phyloP scores from a whole-genome alignment of 2,329 filamentous ascomycete species.

The Coleophoma cylindrospora region DNA sequence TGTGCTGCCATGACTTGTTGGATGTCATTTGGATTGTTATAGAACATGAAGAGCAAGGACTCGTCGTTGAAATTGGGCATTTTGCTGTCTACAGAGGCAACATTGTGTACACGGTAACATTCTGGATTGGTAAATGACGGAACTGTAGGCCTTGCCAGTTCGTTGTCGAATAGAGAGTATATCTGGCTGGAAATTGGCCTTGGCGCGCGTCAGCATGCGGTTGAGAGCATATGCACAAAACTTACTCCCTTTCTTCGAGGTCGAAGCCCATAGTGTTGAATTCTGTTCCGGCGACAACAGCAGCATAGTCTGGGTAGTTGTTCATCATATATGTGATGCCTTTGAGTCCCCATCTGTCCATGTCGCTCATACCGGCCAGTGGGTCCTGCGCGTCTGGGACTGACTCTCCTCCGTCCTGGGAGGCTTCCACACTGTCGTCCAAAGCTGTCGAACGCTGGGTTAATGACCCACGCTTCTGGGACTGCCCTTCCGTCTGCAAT shows the following conservation, averaged over 20 bases:
- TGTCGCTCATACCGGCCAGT: conserved; percentile 54
- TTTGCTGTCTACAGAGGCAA: conserved; percentile 60
- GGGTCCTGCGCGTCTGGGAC: conserved; percentile 46
- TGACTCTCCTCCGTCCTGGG: conserved; percentile 20
- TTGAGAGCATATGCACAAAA: conserved; percentile 4
- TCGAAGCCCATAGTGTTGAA: conserved; percentile 53
- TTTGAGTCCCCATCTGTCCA: conserved; percentile 62
- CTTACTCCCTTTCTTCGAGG: conserved; percentile 52
- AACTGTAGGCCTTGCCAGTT: conserved; percentile 51
- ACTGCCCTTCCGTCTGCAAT: background rate
- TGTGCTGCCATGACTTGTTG: conserved; percentile 60
- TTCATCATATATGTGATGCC: conserved; percentile 55
- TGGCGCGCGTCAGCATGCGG: conserved; percentile 10
- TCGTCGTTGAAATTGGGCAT: conserved; percentile 65
- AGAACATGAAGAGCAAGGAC: conserved; percentile 66
- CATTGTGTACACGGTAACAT: conserved; percentile 63
- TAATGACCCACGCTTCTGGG: conserved; percentile 11
- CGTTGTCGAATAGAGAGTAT: conserved; percentile 57
- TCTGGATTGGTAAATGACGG: conserved; percentile 56
- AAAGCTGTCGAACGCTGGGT: conserved; percentile 13
- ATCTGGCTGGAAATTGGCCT: conserved; percentile 49
- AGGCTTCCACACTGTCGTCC: conserved; percentile 14
- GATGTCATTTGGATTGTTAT: conserved; percentile 57
- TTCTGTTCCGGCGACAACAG: conserved; percentile 55
- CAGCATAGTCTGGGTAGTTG: conserved; percentile 59